phyloP scores from a whole-genome alignment of 2,329 filamentous ascomycete genomes.

The Fusarium concolor region DNA sequence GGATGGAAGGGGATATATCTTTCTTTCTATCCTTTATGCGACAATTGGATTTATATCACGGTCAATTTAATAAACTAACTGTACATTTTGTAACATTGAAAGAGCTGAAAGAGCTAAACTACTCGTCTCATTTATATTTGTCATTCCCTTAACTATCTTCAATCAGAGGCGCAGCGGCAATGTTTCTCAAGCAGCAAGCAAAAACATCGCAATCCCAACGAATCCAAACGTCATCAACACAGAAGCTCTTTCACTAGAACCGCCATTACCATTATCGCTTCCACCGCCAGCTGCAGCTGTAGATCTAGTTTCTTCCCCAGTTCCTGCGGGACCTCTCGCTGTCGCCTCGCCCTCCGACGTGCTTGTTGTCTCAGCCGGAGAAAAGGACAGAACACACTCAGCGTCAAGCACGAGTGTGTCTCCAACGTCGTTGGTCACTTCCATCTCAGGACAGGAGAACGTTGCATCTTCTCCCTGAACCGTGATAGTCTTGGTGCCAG shows the following conservation, averaged over 20 bases:
- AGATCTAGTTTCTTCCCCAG: not conserved
- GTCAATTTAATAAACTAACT: too few relatives aligned
- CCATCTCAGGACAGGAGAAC: conserved; percentile 18
- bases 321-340: not conserved
- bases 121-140: too few relatives aligned
- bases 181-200: too few relatives aligned
- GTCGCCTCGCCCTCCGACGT: not conserved
- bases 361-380: not conserved
- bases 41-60: too few relatives aligned
- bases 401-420: conserved; percentile 6
- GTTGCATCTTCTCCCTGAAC: conserved; percentile 8
- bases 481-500: not conserved
- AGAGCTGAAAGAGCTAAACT: too few relatives aligned
- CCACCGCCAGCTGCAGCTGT: not conserved
- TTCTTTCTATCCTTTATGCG: too few relatives aligned
- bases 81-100: too few relatives aligned
- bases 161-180: too few relatives aligned
- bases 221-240: not conserved
- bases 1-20: too few relatives aligned
- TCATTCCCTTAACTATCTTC: too few relatives aligned
- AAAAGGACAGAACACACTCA: conserved; percentile 4
- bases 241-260: fast-evolving
- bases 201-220: too few relatives aligned
- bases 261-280: not conserved
- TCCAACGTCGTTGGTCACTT: conserved; percentile 7